These are phyloP conservation scores for Gliomastix tumulicola DNA, from an alignment of 2,329 filamentous ascomycete genomes.

Conservation along the genomic window DNA sequence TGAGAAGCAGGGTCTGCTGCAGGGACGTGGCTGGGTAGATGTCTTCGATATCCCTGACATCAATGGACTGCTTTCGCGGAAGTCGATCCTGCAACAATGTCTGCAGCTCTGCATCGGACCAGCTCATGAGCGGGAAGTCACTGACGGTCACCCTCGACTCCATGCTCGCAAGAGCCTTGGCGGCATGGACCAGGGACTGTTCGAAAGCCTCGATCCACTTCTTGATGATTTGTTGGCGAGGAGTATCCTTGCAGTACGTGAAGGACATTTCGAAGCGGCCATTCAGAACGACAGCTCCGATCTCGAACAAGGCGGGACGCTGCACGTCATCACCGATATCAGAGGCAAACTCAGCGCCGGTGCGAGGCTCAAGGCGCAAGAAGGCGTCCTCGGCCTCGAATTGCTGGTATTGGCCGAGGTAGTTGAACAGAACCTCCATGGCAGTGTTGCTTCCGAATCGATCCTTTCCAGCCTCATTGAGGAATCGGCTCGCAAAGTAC, in stretches of 20 bases:
- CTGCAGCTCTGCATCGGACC: no score
- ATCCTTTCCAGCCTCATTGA: no score
- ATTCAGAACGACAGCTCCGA: conserved; percentile 1
- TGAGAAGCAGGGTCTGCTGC: conserved; percentile 12
- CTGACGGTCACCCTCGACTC: conserved; percentile 1
- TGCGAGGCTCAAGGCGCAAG: no score
- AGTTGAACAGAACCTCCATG: conserved; percentile 4
- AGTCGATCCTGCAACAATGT: no score
- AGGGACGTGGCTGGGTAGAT: conserved; percentile 12
- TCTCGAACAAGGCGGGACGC: conserved; percentile 5
- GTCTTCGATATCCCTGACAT: no score
- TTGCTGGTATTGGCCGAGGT: conserved; percentile 5
- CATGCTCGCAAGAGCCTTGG: background rate
- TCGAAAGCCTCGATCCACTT: conserved; percentile 2
- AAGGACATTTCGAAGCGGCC: conserved; percentile 4
- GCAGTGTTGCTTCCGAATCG: conserved; percentile 14
- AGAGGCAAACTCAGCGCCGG: conserved; percentile 5
- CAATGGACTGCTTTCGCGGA: no score
- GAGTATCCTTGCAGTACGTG: conserved; percentile 4
- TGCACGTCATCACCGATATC: conserved; percentile 3
- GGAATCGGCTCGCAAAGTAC: no score
- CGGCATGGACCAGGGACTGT: background rate
- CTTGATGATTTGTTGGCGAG: conserved; percentile 1
- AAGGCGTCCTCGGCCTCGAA: no score
- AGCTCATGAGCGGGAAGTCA: conserved; percentile 6